Base-by-base conservation (phyloP, 352 stramenopile species). In the Saprolegnia diclina region DNA sequence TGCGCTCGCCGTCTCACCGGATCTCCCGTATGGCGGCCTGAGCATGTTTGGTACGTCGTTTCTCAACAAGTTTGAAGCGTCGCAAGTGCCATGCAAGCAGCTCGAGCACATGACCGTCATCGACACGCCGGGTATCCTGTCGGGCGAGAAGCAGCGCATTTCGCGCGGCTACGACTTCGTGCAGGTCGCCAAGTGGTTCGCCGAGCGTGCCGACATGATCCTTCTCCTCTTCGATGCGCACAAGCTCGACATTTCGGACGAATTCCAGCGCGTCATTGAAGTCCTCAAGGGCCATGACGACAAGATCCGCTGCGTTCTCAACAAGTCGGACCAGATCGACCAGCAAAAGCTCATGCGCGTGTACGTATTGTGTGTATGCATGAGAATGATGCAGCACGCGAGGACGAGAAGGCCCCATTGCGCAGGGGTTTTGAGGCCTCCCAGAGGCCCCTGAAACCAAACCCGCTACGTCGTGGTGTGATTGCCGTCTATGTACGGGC, bases 211-310 rank as follows among this genome's bases (percentile, higher is more conserved):
- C 19, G 96, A 99, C 76, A 88, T 98, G 57, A 99, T 99, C 73
- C 79, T 99, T 65, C 79, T 99, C 10, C 82, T 99, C n/a, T 99
- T 99, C 79, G 97, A 99, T 82, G 96, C 97, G 21, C 96, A 99
- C 81, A 99, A 99, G 78, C 82, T 99, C 24, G 97, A 99, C 79
- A 99, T 99, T 74, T 98, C 90, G 21, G 97, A 99, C 83, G 97
- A 99, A 74, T 98, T 99, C 73, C 97, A 98, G 79, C 87, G 83
- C 40, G 94, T 97, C 37, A 99, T 99, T 76, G 94, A 99, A 75
- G 89, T 97, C 10, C 83, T 99, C 10, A 89, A 92, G 61, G 81
- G 95, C 61, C 95, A 99, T 65, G 96, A 99, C 77, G 97, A 99
- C 77, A 99, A 99, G 80, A 98, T 99, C 67, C 85, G 97, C 11